Base-by-base conservation (phyloP, 257 asterid species). In the Jacaranda copaia region DNA sequence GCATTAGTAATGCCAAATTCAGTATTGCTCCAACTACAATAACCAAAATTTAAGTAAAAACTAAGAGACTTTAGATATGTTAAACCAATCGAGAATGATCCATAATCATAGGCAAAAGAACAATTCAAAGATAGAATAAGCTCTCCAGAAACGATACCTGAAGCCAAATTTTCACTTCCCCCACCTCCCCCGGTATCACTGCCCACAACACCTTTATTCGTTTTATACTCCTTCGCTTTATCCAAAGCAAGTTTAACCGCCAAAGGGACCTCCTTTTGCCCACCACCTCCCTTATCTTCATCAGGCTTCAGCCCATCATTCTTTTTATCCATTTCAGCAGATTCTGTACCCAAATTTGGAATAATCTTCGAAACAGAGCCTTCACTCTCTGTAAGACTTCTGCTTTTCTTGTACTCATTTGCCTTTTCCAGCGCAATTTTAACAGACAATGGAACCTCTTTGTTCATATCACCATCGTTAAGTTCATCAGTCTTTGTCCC, bases 151-250 rank as follows among this genome's bases (percentile, higher is more conserved):
- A 64, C 19, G 61, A 73, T 83, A 89, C 97, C 96, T 87, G 90
- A 75, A 75, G 38, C 77, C 73, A 49, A 12, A 1, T 32, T 64
- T 60, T 78, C 79, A 48, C 75, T 57, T n/a, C 55, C 88, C 73
- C 18, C 68, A 45, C 25, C 82, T 53, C 80, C 84, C 12, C 19
- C 77, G 42, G 25, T 16, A 57, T 67, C 79, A 38, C 71, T 42
- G 13, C 60, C 88, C 70, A 57, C 57, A 15, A 20, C 78, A 58
- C 80, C 85, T 56, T 75, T 89, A 11, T 83, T 80, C 83, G 77
- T 86, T 85, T 78, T 85, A 57, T 89, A 87, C 77, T 89, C 89
- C 62, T 74, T 86, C n/a, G 90, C 94, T 65, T 83, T 89, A 80
- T 85, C 90, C 73, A 88, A 43, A 1, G 93, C 92, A 51, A 82